Base-by-base conservation (phyloP, 106 monocot species). In the Acanthochlamys bracteata region DNA sequence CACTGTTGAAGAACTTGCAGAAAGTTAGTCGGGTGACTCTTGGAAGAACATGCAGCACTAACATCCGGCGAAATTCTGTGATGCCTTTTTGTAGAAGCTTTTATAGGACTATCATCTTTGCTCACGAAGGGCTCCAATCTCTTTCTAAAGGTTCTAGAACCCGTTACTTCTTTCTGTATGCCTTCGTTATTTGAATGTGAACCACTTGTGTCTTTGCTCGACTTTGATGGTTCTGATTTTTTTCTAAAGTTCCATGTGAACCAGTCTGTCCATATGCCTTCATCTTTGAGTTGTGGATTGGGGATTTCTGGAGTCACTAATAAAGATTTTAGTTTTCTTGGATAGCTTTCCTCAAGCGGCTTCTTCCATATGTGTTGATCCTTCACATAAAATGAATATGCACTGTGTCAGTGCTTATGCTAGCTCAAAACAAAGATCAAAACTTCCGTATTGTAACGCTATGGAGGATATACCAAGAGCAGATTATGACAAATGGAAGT, bases 201-300 rank as follows among this genome's bases (percentile, higher is more conserved):
- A 21, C 3, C 22, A 55, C 22, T 19, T 15, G 4, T 20, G 4
- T 55, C 55, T 22, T 55, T 20, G 9, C 22, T 55, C 10, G 20
- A 1, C 20, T 20, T 20, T 55, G 20, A 55, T 13, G 55, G 22
- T 20, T 55, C 55, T 17, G 55, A 20, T 20, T 55, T 55, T 3
- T 20, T 55, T 10, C 20, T 20, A 10, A 55, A 55, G 20, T 20
- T 55, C 55, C 15, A 20, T 55, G 20, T 1, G 22, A 55, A 20
- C 55, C 55, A 55, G 2, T 61, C 61, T 40, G 39, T 61, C 61
- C 61, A 61, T 19, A 41, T 17, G 17, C 61, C n/a, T 61, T 41
- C 27, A 39, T 61, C 61, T 19, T 61, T 61, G 14, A 59, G 49
- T 49, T 49, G 49, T 4, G 17, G 10, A 49, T 49, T 49, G 17